Percentiles rank a stretch among this genome's conserved stretches.
Evolutionary conservation across 371 early-diverging fungal species (phyloP).

Genomic region (Rhizomucor miehei): DNA sequence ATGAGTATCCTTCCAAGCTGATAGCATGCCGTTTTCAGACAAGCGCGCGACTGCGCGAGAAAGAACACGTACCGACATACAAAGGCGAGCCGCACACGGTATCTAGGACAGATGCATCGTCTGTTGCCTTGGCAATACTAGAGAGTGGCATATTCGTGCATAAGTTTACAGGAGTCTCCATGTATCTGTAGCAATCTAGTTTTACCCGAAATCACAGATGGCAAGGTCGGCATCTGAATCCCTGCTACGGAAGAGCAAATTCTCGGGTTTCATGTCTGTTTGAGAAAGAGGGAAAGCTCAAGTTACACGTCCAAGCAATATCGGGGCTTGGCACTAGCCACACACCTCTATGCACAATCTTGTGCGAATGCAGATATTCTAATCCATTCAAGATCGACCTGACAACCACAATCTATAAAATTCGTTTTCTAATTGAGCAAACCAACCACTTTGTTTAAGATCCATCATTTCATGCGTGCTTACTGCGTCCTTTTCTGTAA

Average conservation of each 20-base stretch:
- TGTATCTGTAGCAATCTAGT: slow-evolving; percentile 1
- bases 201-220: slow-evolving; percentile 68
- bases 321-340: too few relatives aligned
- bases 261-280: slow-evolving; percentile 82
- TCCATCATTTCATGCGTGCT: too few relatives aligned
- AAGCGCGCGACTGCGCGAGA: too few relatives aligned
- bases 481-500: slow-evolving; percentile 83
- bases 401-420: slow-evolving; percentile 52
- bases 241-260: slow-evolving; percentile 66
- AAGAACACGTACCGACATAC: slow-evolving; percentile 24
- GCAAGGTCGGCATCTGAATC: slow-evolving; percentile 58
- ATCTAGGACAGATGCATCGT: slow-evolving; percentile 48
- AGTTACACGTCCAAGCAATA: too few relatives aligned
- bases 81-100: slow-evolving; percentile 63
- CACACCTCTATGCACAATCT: slow-evolving; percentile 72
- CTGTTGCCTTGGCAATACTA: slow-evolving; percentile 54
- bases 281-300: background rate
- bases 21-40: too few relatives aligned
- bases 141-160: background rate
- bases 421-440: too few relatives aligned
- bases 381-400: slow-evolving; percentile 62
- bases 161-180: too few relatives aligned
- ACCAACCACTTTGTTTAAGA: too few relatives aligned
- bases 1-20: background rate
- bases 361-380: slow-evolving; percentile 70